These are phyloP conservation scores for Omphalotus olearius DNA, from an alignment of 1,284 basidiomycete genomes.

Conservation along the genomic window DNA sequence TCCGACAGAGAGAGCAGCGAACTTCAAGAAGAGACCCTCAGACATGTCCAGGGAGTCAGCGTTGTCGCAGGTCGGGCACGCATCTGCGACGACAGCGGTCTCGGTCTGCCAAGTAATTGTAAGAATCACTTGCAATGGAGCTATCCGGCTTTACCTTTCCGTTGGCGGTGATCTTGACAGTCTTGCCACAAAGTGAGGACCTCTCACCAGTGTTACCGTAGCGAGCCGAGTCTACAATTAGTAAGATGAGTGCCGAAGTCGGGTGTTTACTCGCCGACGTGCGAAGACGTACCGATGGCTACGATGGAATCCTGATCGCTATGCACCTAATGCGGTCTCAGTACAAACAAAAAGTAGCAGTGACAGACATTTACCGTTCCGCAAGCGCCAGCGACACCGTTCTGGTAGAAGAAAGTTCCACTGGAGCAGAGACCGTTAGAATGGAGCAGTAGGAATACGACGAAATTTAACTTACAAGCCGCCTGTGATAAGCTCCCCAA, in stretches of 20 bases:
- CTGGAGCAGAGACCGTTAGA: slow-evolving; percentile 24
- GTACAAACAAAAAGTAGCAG: not conserved
- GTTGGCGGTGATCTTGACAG: slow-evolving; percentile 56
- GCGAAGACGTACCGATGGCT: slow-evolving; percentile 52
- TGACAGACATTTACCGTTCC: slow-evolving; percentile 35
- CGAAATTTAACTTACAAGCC: slow-evolving; percentile 42
- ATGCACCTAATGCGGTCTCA: slow-evolving; percentile 34
- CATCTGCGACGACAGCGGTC: slow-evolving; percentile 68
- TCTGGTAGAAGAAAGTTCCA: slow-evolving; percentile 74
- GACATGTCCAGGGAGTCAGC: slow-evolving; percentile 79
- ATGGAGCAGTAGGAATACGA: slow-evolving; percentile 17
- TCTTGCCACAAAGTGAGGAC: slow-evolving; percentile 62
- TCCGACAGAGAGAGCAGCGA: slow-evolving; percentile 56
- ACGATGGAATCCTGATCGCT: slow-evolving; percentile 64
- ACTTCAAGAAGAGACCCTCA: slow-evolving; percentile 60
- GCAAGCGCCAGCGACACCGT: slow-evolving; percentile 69
- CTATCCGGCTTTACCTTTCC: slow-evolving; percentile 32
- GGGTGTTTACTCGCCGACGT: not conserved
- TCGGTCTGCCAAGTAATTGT: slow-evolving; percentile 32
- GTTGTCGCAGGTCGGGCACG: slow-evolving; percentile 78
- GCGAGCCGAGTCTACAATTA: slow-evolving; percentile 34
- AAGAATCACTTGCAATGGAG: not conserved
- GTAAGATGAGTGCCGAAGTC: not conserved
- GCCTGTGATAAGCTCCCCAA: slow-evolving; percentile 21
- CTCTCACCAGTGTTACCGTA: slow-evolving; percentile 46